These are phyloP conservation scores for Wickerhamomyces bisporus DNA, from an alignment of 805 yeast species.

Conservation along the genomic window DNA sequence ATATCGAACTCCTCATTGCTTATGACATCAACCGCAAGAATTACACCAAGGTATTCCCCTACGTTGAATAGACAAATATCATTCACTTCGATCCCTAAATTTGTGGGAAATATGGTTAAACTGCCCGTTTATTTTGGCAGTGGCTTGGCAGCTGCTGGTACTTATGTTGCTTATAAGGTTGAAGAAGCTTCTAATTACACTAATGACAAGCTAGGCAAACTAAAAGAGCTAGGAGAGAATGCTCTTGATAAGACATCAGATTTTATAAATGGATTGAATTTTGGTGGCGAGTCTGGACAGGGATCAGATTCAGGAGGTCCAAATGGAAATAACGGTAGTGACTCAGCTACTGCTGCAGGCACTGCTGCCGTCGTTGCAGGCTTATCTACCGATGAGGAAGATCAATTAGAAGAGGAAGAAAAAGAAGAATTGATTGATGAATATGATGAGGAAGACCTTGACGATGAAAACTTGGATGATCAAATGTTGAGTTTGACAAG, in stretches of 20 bases:
- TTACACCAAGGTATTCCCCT: background rate
- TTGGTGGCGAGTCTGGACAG: slow-evolving; percentile 12
- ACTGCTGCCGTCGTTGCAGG: slow-evolving; percentile 50
- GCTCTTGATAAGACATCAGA: slow-evolving; percentile 36
- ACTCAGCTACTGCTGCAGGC: slow-evolving; percentile 50
- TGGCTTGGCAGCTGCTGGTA: slow-evolving; percentile 90
- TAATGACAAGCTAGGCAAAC: slow-evolving; percentile 54
- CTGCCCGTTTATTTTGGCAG: slow-evolving; percentile 85
- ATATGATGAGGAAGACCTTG: slow-evolving; percentile 49
- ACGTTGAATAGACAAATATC: slow-evolving; percentile 13
- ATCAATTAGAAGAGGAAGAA: slow-evolving; percentile 38
- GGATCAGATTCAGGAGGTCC: slow-evolving; percentile 16
- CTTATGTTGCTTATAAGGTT: slow-evolving; percentile 86
- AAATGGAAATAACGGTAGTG: slow-evolving; percentile 28
- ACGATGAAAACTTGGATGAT: slow-evolving; percentile 53
- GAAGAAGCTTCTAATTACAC: slow-evolving; percentile 79
- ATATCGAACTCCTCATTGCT: slow-evolving; percentile 8
- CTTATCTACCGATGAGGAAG: slow-evolving; percentile 40
- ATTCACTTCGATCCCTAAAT: slow-evolving; percentile 40
- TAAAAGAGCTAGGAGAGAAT: slow-evolving; percentile 58
- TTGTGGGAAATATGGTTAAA: slow-evolving; percentile 48
- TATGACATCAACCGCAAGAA: slow-evolving; percentile 1
- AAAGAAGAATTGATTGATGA: slow-evolving; percentile 35
- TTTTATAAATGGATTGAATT: slow-evolving; percentile 19
- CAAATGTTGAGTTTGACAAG: slow-evolving; percentile 87